Conservation (phyloP, 2,329 filamentous ascomycete genomes). For the Aplosporella prunicola region DNA sequence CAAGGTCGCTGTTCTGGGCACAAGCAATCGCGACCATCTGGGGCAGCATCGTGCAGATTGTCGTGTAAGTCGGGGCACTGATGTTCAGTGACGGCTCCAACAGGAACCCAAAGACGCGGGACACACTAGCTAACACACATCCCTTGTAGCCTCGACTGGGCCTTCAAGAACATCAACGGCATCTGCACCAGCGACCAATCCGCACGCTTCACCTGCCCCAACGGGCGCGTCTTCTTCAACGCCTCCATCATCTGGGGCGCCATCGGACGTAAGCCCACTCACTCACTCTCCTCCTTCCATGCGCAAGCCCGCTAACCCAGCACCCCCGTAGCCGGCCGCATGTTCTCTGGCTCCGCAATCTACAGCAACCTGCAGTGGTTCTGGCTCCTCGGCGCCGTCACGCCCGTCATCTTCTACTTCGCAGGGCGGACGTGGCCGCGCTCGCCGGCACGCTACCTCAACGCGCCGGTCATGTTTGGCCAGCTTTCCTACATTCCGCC, state of each 20-base stretch:
- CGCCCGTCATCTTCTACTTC: slow-evolving; percentile 45
- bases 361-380: slow-evolving; percentile 53
- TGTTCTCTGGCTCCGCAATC: slow-evolving; percentile 54
- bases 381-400: slow-evolving; percentile 47
- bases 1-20: slow-evolving; percentile 41
- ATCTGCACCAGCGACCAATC: slow-evolving; percentile 31
- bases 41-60: slow-evolving; percentile 16
- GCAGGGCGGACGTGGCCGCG: slow-evolving; percentile 42
- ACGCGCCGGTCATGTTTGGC: slow-evolving; percentile 55
- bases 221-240: slow-evolving; percentile 55
- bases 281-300: too few species aligned
- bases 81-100: too few species aligned
- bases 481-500: slow-evolving; percentile 51
- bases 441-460: slow-evolving; percentile 44
- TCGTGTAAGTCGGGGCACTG: slow-evolving; percentile 42
- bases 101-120: too few species aligned
- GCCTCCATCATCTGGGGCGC: slow-evolving; percentile 61
- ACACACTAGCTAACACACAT: too few species aligned
- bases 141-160: too few species aligned
- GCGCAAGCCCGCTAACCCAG: too few species aligned
- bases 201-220: slow-evolving; percentile 51
- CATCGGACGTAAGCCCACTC: too few species aligned
- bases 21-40: slow-evolving; percentile 41
- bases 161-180: slow-evolving; percentile 36
- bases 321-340: slow-evolving; percentile 35